Percentiles rank a stretch among this genome's conserved stretches.
Evolutionary conservation across 768 basidiomycete genomes (phyloP).

Genomic region (Serendipita sp.): DNA sequence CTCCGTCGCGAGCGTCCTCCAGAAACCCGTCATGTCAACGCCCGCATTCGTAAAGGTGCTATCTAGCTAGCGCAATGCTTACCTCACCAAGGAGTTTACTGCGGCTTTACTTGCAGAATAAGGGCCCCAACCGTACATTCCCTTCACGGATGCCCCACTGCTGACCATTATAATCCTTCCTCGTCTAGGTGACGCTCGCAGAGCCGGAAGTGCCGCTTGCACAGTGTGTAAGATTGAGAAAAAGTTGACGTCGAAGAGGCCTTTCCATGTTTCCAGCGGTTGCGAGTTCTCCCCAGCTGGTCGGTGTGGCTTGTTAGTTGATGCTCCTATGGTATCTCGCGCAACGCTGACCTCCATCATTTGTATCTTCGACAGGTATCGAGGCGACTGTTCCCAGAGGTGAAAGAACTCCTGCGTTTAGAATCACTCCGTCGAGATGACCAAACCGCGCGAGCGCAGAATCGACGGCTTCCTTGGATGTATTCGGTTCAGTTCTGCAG

Average conservation of each 20-base stretch:
- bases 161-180: slow-evolving; percentile 71
- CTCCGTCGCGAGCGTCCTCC: slow-evolving; percentile 70
- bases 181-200: slow-evolving; percentile 41
- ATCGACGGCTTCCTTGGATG: slow-evolving; percentile 39
- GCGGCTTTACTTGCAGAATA: slow-evolving; percentile 81
- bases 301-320: slow-evolving; percentile 13
- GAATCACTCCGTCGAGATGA: slow-evolving; percentile 56
- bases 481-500: slow-evolving; percentile 42
- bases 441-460: slow-evolving; percentile 39
- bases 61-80: slow-evolving; percentile 10
- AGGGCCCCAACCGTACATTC: slow-evolving; percentile 56
- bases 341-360: neutral
- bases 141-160: slow-evolving; percentile 66
- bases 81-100: slow-evolving; percentile 75
- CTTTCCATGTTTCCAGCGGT: slow-evolving; percentile 47
- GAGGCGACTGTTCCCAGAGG: slow-evolving; percentile 22
- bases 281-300: slow-evolving; percentile 32
- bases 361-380: neutral
- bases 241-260: slow-evolving; percentile 73
- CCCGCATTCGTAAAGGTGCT: neutral
- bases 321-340: too few species aligned
- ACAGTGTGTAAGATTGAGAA: slow-evolving; percentile 66
- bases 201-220: slow-evolving; percentile 47
- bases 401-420: slow-evolving; percentile 72
- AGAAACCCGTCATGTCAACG: neutral